Evolutionary conservation across 345 rosid genomes (phyloP).

Genomic region (Populus tremula): DNA sequence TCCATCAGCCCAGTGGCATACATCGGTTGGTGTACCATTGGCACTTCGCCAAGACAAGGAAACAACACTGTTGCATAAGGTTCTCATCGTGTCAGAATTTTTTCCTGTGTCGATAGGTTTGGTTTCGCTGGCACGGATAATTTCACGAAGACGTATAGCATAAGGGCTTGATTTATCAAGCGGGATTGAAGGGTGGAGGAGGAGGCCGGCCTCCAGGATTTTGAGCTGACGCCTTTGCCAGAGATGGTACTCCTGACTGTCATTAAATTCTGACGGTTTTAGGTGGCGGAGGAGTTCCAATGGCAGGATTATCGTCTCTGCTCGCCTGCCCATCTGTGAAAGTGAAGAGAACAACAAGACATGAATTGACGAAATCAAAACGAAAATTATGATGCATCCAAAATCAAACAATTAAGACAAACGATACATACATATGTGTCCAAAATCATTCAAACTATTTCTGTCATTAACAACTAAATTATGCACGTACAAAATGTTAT

Average conservation of each 20-base stretch:
- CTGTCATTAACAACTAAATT: no score
- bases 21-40: constrained; percentile 55
- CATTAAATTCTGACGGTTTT: constrained; percentile 72
- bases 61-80: constrained; percentile 62
- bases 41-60: constrained; percentile 71
- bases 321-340: constrained; percentile 64
- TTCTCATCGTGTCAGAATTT: constrained; percentile 66
- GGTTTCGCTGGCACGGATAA: constrained; percentile 44
- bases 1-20: constrained; percentile 97
- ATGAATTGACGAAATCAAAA: neutral
- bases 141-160: constrained; percentile 56
- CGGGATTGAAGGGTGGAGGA: constrained; percentile 64
- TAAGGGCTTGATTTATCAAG: constrained; percentile 58
- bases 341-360: neutral
- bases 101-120: constrained; percentile 60
- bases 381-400: neutral
- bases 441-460: no score
- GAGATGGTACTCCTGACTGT: constrained; percentile 59
- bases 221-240: constrained; percentile 89
- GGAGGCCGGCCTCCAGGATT: constrained; percentile 71
- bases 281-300: constrained; percentile 83
- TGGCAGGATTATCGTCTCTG: constrained; percentile 86
- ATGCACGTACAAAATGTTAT: neutral
- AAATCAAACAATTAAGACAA: neutral
- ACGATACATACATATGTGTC: neutral